phyloP scores from a whole-genome alignment of 331 rosid species.

The Phaseolus coccineus region DNA sequence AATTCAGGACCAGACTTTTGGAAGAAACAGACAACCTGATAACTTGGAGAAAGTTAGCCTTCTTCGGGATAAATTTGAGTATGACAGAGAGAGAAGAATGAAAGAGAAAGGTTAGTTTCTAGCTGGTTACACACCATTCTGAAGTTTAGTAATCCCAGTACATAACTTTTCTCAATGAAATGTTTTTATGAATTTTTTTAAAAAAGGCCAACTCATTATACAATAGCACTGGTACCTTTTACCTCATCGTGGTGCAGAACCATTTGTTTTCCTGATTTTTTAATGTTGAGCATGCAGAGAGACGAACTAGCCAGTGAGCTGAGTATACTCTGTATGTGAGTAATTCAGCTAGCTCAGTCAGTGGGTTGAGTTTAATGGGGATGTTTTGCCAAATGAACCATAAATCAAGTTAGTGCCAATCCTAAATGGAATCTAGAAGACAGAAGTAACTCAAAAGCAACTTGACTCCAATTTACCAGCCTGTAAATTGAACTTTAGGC shows the following conservation, averaged over 20 bases:
- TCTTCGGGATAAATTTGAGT: conserved; percentile 91
- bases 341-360: conserved; percentile 6
- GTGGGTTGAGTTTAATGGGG: conserved; percentile 10
- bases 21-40: conserved; percentile 61
- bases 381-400: conserved; percentile 2
- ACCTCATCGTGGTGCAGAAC: conserved; percentile 14
- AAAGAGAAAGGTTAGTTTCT: conserved; percentile 82
- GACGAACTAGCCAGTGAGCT: neutral
- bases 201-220: conserved; percentile 18
- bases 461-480: neutral
- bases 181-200: neutral
- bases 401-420: conserved; percentile 8
- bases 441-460: neutral
- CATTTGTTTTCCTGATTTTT: neutral
- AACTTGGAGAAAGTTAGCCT: conserved; percentile 75
- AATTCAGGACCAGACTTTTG: conserved; percentile 70
- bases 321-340: conserved; percentile 14
- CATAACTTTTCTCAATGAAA: conserved; percentile 18
- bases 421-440: conserved; percentile 20
- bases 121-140: conserved; percentile 10
- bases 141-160: conserved; percentile 14
- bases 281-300: conserved; percentile 15
- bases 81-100: conserved; percentile 93
- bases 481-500: conserved; percentile 13
- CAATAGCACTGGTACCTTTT: neutral